Evolutionary conservation across 192 early-diverging fungal species (phyloP).

Genomic region (Entomortierella lignicola): DNA sequence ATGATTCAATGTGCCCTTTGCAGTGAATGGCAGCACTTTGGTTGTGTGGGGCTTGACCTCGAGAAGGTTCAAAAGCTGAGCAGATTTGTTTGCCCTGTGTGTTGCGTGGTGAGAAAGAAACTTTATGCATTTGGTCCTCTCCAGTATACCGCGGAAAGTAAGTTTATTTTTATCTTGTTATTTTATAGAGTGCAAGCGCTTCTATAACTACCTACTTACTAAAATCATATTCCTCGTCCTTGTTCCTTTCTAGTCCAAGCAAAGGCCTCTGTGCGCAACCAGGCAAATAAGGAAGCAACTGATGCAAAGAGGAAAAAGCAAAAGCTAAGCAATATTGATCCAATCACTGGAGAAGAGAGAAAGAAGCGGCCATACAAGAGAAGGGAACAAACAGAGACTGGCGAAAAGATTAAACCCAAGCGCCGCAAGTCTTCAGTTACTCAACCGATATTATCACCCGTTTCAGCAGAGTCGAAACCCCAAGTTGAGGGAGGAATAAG

Average conservation of each 20-base stretch:
- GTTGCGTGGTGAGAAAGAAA: conserved; percentile 48
- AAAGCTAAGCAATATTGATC: conserved; percentile 31
- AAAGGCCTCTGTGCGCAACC: conserved; percentile 11
- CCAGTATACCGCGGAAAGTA: conserved; percentile 31
- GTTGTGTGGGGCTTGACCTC: conserved; percentile 63
- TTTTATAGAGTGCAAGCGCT: no score
- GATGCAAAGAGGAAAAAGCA: conserved; percentile 25
- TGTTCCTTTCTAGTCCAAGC: conserved; percentile 12
- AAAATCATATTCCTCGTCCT: not conserved
- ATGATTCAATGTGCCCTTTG: conserved; percentile 75
- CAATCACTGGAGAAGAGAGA: conserved; percentile 20
- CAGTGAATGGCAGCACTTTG: conserved; percentile 73
- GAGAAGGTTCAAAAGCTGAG: conserved; percentile 56
- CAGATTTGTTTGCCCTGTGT: conserved; percentile 70
- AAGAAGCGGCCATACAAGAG: conserved; percentile 41
- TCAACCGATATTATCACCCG: conserved; percentile 5
- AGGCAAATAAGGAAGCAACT: conserved; percentile 13
- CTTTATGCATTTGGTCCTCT: conserved; percentile 12
- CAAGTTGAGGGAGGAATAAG: not conserved
- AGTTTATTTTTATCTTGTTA: not conserved
- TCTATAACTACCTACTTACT: not conserved
- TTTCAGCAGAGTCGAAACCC: not conserved
- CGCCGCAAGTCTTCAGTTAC: conserved; percentile 35
- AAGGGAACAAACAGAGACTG: conserved; percentile 11
- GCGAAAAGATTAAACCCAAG: conserved; percentile 21